These are phyloP conservation scores for Sporisorium scitamineum DNA, from an alignment of 1,284 basidiomycete species.

Conservation along the genomic window DNA sequence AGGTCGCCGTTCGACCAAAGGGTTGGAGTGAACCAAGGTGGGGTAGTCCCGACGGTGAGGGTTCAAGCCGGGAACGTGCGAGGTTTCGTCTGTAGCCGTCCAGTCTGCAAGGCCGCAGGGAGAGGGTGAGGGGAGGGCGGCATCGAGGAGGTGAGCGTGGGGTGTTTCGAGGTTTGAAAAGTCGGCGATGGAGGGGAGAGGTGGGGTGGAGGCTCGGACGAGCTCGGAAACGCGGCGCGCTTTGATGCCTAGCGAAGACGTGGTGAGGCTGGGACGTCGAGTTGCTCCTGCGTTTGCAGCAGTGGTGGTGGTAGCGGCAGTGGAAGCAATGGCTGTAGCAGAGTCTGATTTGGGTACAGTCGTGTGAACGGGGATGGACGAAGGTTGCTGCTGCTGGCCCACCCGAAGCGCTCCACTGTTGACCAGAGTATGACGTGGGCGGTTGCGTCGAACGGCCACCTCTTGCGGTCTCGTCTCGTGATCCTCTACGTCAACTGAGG, in stretches of 20 bases:
- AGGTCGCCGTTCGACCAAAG: constrained; percentile 9
- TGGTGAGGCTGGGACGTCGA: constrained; percentile 31
- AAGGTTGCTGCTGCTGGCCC: not conserved
- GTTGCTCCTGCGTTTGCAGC: not conserved
- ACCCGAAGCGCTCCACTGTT: constrained; percentile 45
- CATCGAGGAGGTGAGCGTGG: constrained; percentile 23
- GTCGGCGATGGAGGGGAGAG: constrained; percentile 34
- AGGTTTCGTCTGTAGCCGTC: constrained; percentile 41
- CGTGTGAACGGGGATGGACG: constrained; percentile 7
- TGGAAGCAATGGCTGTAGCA: not conserved
- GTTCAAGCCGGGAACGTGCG: constrained; percentile 29
- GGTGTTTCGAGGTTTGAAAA: constrained; percentile 32
- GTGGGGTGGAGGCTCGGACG: constrained; percentile 40
- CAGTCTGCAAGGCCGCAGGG: constrained; percentile 40
- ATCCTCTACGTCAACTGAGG: not conserved
- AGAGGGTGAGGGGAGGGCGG: constrained; percentile 35
- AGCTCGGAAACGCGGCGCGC: constrained; percentile 46
- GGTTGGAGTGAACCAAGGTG: constrained; percentile 27
- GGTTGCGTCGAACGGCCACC: constrained; percentile 20
- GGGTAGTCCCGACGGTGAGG: not conserved
- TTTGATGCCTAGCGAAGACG: constrained; percentile 41
- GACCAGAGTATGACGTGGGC: constrained; percentile 40
- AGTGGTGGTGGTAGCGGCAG: not conserved
- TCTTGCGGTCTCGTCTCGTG: constrained; percentile 6
- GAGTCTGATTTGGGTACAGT: constrained; percentile 1